These are phyloP conservation scores for Colletotrichum gigasporum DNA, from an alignment of 2,329 filamentous ascomycete species.

Conservation along the genomic window DNA sequence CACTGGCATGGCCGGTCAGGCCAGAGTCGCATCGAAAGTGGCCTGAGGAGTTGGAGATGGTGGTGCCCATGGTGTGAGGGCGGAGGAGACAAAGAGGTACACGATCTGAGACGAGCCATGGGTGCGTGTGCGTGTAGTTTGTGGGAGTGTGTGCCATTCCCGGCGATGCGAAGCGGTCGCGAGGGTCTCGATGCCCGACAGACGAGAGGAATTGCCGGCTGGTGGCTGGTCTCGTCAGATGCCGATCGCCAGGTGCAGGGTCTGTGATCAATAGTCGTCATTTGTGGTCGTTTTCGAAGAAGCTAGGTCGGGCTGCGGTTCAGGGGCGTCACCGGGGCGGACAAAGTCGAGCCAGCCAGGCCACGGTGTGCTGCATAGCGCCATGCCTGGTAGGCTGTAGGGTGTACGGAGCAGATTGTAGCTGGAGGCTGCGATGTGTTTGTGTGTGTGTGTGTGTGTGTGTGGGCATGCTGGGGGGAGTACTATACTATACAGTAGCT, in stretches of 20 bases:
- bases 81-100: background rate
- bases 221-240: slow-evolving; percentile 19
- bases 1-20: slow-evolving; percentile 6
- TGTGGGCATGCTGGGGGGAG: too few species aligned
- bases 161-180: background rate
- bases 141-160: background rate
- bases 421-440: too few species aligned
- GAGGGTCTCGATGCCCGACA: background rate
- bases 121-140: background rate
- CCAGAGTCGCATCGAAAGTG: slow-evolving; percentile 20
- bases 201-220: background rate
- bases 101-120: slow-evolving; percentile 18
- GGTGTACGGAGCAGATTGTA: too few species aligned
- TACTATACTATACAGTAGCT: too few species aligned
- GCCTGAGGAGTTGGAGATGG: slow-evolving; percentile 6
- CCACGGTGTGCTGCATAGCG: too few species aligned
- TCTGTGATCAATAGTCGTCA: background rate
- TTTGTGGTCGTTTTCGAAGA: slow-evolving; percentile 23
- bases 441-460: too few species aligned
- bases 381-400: too few species aligned
- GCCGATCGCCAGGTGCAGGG: slow-evolving; percentile 14
- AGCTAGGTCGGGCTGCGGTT: background rate
- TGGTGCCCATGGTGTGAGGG: slow-evolving; percentile 5
- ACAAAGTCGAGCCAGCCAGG: background rate
- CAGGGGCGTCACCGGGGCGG: background rate